A percentile compares a stretch with the other conserved stretches of the same genome.
Conservation (phyloP, 2,329 filamentous ascomycete genomes). For the Westerdykella aurantiaca region DNA sequence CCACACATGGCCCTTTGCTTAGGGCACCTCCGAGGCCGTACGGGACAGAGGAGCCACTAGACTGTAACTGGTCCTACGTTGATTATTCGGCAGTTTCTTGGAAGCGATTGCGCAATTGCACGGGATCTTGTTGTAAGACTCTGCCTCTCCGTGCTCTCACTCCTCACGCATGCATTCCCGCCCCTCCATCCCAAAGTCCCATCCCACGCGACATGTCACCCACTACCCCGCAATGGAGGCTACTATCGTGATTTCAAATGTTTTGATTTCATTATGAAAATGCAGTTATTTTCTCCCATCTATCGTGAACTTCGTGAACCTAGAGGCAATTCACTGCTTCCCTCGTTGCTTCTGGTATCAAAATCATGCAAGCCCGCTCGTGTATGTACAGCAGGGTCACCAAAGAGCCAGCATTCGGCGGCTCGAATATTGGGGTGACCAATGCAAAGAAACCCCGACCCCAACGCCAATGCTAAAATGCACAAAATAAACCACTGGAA, state of each 20-base stretch:
- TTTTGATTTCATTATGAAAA: not conserved
- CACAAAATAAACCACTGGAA: constrained; percentile 19
- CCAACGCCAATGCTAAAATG: constrained; percentile 42
- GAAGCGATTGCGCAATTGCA: constrained; percentile 37
- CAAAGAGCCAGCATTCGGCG: not conserved
- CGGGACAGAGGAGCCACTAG: constrained; percentile 6
- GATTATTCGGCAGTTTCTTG: constrained; percentile 28
- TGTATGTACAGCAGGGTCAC: not conserved
- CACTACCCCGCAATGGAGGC: not conserved
- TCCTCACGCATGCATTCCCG: not conserved
- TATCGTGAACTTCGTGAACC: not conserved
- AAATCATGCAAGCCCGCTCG: not conserved
- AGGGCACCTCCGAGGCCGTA: no score
- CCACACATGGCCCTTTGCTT: no score
- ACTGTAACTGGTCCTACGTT: constrained; percentile 8
- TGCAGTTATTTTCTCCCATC: not conserved
- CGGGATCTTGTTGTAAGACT: constrained; percentile 19
- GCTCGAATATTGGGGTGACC: not conserved
- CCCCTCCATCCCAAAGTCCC: not conserved
- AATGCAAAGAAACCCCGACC: constrained; percentile 15
- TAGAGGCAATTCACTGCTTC: not conserved
- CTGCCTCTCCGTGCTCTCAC: not conserved
- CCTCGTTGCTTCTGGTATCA: not conserved
- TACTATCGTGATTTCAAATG: not conserved
- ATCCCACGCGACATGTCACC: not conserved